Base-by-base conservation (phyloP, 202 grass and related monocot genomes). In the Zizania palustris region DNA sequence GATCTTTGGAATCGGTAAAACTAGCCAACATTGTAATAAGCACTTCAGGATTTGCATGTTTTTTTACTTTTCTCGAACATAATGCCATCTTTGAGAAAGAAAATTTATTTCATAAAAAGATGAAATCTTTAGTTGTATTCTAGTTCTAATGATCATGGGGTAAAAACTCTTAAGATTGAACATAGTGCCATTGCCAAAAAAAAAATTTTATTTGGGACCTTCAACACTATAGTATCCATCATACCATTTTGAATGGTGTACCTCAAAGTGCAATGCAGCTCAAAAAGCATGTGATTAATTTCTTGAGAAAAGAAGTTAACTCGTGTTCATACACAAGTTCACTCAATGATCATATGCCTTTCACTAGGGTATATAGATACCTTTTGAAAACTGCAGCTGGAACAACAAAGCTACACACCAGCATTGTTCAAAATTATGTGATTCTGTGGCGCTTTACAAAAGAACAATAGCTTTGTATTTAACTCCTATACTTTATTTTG, bases 81-180 rank as follows among this genome's bases (percentile, higher is more conserved):
- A 20, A 39, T 21, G 7, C 40, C 50, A 72, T 74, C 21, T 60
- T 48, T n/a, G 58, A 75, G 22, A 15, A 35, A 39, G 60, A 74
- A 13, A 62, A 62, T 74, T 28, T 28, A 74, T 33, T 62, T 37
- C 1, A 18, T 62, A 62, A 62, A 1, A 62, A 15, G 13, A 36
- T 38, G 60, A 11, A 62, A 21, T 18, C 7, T 61, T 16, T 61
- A 61, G 28, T 16, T 35, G n/a, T 35, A 36, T 36, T 35, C 22
- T 22, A 57, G 28, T 28, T 28, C 28, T 28, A 28, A 22, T 22
- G 3, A 57, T 57, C 54, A 22, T 57, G 54, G 22, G 9, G 19
- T 22, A 4, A 57, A 22, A 57, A 22, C 19, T 57, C 11, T 21
- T 53, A 14, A 18, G 20, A 22, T 19, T 57, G 46, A 50, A 15